These are phyloP conservation scores for Cetradonia linearis DNA, from an alignment of 495 filamentous ascomycete species.

Conservation along the genomic window DNA sequence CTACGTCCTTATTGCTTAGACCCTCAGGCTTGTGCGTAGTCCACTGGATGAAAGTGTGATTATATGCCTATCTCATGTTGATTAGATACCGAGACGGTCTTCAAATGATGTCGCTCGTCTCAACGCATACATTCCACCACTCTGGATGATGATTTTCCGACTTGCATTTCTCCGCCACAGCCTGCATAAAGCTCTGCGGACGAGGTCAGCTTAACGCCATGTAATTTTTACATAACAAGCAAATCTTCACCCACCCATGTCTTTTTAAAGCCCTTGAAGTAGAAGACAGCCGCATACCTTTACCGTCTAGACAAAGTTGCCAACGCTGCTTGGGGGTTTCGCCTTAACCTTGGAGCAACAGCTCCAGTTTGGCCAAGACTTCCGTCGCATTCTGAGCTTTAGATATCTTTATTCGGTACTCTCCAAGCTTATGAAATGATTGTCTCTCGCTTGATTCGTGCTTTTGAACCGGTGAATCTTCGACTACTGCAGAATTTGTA, in stretches of 20 bases:
- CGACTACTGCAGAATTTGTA: background rate
- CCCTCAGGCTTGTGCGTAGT: constrained; percentile 53
- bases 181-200: constrained; percentile 49
- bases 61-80: constrained; percentile 43
- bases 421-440: background rate
- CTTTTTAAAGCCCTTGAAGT: constrained; percentile 52
- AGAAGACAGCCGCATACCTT: constrained; percentile 48
- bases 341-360: constrained; percentile 20
- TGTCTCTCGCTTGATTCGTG: background rate
- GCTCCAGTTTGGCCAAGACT: constrained; percentile 5
- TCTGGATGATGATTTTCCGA: constrained; percentile 51
- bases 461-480: background rate
- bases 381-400: constrained; percentile 1
- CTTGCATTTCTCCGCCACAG: constrained; percentile 46
- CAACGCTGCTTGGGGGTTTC: constrained; percentile 15
- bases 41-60: constrained; percentile 52
- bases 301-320: constrained; percentile 28
- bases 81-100: background rate
- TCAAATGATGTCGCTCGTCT: background rate
- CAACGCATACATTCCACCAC: constrained; percentile 47
- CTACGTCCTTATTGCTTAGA: constrained; percentile 45
- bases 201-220: background rate
- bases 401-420: background rate
- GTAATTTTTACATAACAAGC: background rate
- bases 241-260: constrained; percentile 42